phyloP scores from a whole-genome alignment of 2,329 filamentous ascomycete genomes.

The Pseudopyrenochaeta lycopersici region DNA sequence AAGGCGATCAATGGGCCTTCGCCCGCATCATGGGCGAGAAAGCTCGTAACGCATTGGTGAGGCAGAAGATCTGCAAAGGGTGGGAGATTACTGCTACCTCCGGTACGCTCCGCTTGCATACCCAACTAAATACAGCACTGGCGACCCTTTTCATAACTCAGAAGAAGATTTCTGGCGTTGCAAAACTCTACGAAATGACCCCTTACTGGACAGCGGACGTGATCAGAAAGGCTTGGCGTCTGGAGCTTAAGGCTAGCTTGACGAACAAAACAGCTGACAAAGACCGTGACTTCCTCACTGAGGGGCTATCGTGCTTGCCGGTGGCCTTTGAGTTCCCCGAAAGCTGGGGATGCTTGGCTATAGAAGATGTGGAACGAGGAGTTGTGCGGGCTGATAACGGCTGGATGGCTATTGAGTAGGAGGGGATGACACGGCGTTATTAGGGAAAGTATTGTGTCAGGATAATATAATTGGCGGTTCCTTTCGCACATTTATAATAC shows the following conservation, averaged over 20 bases:
- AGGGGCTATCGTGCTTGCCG: neutral
- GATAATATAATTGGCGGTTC: too few species aligned
- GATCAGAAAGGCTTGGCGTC: constrained; percentile 12
- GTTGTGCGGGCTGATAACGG: neutral
- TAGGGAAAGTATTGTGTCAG: too few species aligned
- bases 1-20: constrained; percentile 14
- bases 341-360: neutral
- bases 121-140: constrained; percentile 8
- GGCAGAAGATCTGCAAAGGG: constrained; percentile 14
- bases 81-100: constrained; percentile 5
- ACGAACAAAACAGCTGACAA: constrained; percentile 4
- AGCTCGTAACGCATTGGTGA: constrained; percentile 9
- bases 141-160: neutral
- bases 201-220: constrained; percentile 14
- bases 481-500: too few species aligned
- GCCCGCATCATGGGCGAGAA: constrained; percentile 11
- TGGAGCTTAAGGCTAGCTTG: constrained; percentile 21
- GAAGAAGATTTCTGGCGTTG: neutral
- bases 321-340: constrained; percentile 10
- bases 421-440: too few species aligned
- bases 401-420: neutral
- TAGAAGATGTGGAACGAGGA: constrained; percentile 1
- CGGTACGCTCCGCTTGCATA: constrained; percentile 9
- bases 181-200: constrained; percentile 11
- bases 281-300: constrained; percentile 1